phyloP scores from a whole-genome alignment of 2,329 filamentous ascomycete genomes.

The Pseudogymnoascus verrucosus region DNA sequence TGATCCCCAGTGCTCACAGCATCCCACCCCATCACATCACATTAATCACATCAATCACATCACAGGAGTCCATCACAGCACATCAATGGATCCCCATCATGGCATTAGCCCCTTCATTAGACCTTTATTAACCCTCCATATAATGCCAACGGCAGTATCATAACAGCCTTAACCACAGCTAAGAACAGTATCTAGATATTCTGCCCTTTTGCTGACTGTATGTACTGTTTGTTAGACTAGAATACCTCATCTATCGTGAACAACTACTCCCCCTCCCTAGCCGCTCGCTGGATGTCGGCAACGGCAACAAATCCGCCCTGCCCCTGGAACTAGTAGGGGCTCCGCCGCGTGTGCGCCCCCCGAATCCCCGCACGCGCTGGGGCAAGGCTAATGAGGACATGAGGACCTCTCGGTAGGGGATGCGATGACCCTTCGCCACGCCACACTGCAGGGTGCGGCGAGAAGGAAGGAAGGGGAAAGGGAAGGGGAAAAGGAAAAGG shows the following conservation, averaged over 20 bases:
- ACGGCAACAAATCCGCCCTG: not conserved
- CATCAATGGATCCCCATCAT: not conserved
- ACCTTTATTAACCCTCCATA: not conserved
- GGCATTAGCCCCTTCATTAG: not conserved
- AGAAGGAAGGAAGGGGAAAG: not conserved
- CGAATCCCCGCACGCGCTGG: conserved; percentile 4
- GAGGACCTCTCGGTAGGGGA: conserved; percentile 1
- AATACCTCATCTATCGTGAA: not conserved
- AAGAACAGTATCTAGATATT: not conserved
- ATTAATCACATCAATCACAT: not conserved
- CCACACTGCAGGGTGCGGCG: not conserved
- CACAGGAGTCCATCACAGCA: not conserved
- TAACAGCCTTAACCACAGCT: not conserved
- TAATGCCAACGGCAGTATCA: not conserved
- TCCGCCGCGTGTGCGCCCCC: not conserved
- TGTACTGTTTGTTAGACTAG: too few relatives aligned
- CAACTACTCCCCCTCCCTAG: not conserved
- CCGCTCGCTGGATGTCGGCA: conserved; percentile 2
- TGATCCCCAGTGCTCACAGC: not conserved
- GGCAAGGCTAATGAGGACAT: conserved; percentile 3
- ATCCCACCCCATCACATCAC: not conserved
- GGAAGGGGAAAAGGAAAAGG: not conserved
- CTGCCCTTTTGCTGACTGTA: not conserved
- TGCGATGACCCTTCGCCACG: not conserved
- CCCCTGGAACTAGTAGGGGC: conserved; percentile 7